Evolutionary conservation across 148 eudicot species (phyloP), one percentile per base, ranked within the genome.

Genomic region (Chenopodium formosanum): DNA sequence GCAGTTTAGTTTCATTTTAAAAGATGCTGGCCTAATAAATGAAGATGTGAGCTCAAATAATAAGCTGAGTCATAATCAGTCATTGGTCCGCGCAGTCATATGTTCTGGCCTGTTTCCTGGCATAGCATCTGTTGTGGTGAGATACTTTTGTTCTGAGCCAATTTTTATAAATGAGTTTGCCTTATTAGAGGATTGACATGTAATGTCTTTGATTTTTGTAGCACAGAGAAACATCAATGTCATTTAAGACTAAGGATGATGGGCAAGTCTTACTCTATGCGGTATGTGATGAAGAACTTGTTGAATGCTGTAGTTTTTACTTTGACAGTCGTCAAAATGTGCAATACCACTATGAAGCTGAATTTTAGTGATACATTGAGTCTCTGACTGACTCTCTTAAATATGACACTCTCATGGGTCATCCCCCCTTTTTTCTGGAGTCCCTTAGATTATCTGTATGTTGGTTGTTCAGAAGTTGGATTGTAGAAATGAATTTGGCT

Each of bases 191-290:
- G 9, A 70, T 63, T 85, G 77, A 85, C 53, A 56, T 65, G 48
- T 37, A 78, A 46, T 73, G 47, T 77, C 80, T 74, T 67, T 73
- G 83, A 46, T 83, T 75, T 78, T 20, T 87, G 87, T 93, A 96
- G 99, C 97, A 92, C 86, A 89, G 99, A 80, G 99, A 97, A 88
- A 90, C 99, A 78, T 92, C 99, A 74, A 97, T 94, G 99, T 97
- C 99, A 46, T 97, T 97, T 87, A 97, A 97, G 82, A 97, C 99
- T 52, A 97, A 94, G 99, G 98, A 92, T 81, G 99, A 97, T 88
- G 99, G 99, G 69, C 98, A 90, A 85, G 97, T 97, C 78, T 58
- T 97, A 56, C 90, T 97, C 20, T 97, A 97, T 85, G 93, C 98
- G 87, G 99, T 96, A 92, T 83, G 91, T 86, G 52, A 19, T n/a